These are phyloP conservation scores for Penicillium expansum DNA, from an alignment of 2,329 filamentous ascomycete genomes.

Conservation along the genomic window DNA sequence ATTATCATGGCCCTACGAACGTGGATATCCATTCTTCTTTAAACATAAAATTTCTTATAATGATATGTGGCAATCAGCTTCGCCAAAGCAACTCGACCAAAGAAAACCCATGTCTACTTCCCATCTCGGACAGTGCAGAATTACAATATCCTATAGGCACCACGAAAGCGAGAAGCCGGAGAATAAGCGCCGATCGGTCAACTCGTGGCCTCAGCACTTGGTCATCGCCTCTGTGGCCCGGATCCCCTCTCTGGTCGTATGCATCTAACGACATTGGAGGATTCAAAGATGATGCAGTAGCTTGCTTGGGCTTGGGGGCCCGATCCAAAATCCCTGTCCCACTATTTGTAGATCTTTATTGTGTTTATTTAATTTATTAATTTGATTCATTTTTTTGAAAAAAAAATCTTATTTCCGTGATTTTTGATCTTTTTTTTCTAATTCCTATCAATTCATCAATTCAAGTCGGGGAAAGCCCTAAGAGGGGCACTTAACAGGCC, in stretches of 20 bases:
- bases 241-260: slow-evolving; percentile 10
- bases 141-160: not conserved
- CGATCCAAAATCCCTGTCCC: slow-evolving; percentile 18
- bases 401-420: not conserved
- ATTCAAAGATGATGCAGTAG: slow-evolving; percentile 14
- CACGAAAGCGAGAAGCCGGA: not conserved
- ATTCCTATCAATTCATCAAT: not conserved
- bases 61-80: not conserved
- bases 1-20: not conserved
- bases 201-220: not conserved
- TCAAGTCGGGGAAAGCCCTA: not conserved
- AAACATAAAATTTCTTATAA: not conserved
- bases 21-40: not conserved
- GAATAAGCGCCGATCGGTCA: not conserved
- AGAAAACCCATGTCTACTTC: not conserved
- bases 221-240: slow-evolving; percentile 1
- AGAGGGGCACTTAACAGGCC: not conserved
- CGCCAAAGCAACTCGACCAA: too few species aligned
- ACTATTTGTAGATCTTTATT: slow-evolving; percentile 17
- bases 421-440: not conserved
- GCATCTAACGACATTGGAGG: slow-evolving; percentile 10
- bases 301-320: slow-evolving; percentile 10
- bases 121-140: not conserved
- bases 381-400: not conserved
- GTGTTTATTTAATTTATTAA: not conserved